Conservation (phyloP, 1,284 basidiomycete species). For the Pascua sp. region DNA sequence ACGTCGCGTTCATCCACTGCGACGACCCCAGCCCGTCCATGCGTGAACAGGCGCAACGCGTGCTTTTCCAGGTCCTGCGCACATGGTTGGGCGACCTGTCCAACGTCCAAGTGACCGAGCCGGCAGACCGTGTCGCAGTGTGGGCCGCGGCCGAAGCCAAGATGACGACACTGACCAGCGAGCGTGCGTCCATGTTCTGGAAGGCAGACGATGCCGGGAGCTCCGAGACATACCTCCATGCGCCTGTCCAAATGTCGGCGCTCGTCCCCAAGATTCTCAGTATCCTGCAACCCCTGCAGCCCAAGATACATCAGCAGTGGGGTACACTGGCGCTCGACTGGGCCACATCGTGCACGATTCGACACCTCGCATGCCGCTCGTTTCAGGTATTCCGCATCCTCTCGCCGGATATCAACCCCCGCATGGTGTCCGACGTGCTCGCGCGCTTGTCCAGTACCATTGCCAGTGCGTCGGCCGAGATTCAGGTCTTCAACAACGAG, state of each 20-base stretch:
- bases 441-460: conserved; percentile 82
- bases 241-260: conserved; percentile 65
- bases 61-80: conserved; percentile 75
- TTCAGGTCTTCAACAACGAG: conserved; percentile 79
- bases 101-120: conserved; percentile 18
- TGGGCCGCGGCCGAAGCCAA: conserved; percentile 55
- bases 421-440: conserved; percentile 74
- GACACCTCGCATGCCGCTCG: conserved; percentile 81
- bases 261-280: conserved; percentile 65
- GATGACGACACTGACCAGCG: conserved; percentile 52
- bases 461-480: conserved; percentile 64
- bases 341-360: conserved; percentile 82
- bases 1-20: conserved; percentile 76
- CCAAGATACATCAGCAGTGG: conserved; percentile 69
- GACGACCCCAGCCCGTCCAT: conserved; percentile 72
- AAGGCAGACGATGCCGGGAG: conserved; percentile 60
- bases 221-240: conserved; percentile 36
- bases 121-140: conserved; percentile 21
- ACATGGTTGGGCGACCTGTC: conserved; percentile 61
- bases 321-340: conserved; percentile 75
- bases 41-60: conserved; percentile 64
- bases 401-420: conserved; percentile 66
- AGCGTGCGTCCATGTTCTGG: conserved; percentile 60
- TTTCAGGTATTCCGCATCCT: conserved; percentile 85
- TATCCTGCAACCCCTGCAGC: conserved; percentile 66